phyloP scores from a whole-genome alignment of 2,329 filamentous ascomycete species.

The Botrytis elliptica region DNA sequence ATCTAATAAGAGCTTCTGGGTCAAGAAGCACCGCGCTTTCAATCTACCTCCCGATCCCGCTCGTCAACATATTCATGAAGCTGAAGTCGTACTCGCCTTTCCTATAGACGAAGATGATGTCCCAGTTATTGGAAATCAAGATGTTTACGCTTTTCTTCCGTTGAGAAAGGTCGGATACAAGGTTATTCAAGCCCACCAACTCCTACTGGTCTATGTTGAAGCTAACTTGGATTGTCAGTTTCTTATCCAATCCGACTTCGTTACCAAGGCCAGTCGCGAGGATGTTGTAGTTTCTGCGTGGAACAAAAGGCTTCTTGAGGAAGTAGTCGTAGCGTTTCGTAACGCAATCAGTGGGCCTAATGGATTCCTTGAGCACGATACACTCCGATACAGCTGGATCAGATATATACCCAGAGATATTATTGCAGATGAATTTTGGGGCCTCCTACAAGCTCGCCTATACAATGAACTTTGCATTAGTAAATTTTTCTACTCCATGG shows the following conservation, averaged over 20 bases:
- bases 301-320: not conserved
- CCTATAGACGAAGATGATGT: not conserved
- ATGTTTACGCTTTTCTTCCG: not conserved
- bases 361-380: not conserved
- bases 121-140: not conserved
- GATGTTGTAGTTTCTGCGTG: not conserved
- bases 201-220: not conserved
- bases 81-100: not conserved
- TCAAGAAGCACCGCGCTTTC: not conserved
- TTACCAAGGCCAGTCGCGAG: not conserved
- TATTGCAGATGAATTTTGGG: not conserved
- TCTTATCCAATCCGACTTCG: not conserved
- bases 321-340: not conserved
- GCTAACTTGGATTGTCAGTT: not conserved
- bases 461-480: not conserved
- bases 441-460: not conserved
- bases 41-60: not conserved
- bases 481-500: not conserved
- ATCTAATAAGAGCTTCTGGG: not conserved
- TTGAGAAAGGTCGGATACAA: not conserved
- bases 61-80: not conserved
- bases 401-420: not conserved
- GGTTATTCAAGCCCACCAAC: not conserved
- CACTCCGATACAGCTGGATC: not conserved
- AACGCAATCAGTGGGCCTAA: not conserved